These are phyloP conservation scores for Suillus alpinus DNA, from an alignment of 768 basidiomycete species.

Conservation along the genomic window DNA sequence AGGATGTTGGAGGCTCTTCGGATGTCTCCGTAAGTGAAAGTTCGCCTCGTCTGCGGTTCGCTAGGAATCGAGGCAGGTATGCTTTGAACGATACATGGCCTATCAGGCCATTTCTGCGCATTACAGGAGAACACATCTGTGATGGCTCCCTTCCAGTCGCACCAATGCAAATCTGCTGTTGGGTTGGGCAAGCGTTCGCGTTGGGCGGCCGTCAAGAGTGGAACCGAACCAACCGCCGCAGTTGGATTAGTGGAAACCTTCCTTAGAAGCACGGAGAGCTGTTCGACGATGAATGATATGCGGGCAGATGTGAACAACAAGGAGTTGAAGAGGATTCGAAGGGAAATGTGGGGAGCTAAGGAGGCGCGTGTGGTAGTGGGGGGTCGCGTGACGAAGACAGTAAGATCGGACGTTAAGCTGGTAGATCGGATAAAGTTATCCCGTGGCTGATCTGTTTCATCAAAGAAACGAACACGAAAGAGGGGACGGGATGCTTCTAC, in stretches of 20 bases:
- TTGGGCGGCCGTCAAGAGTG: slow-evolving; percentile 74
- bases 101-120: slow-evolving; percentile 73
- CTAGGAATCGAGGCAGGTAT: slow-evolving; percentile 39
- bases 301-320: slow-evolving; percentile 82
- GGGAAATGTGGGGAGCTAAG: slow-evolving; percentile 69
- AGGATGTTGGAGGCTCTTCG: slow-evolving; percentile 84
- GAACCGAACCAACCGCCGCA: slow-evolving; percentile 72
- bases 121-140: slow-evolving; percentile 92
- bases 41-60: slow-evolving; percentile 49
- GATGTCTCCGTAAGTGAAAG: slow-evolving; percentile 79
- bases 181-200: slow-evolving; percentile 75
- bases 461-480: slow-evolving; percentile 96
- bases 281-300: slow-evolving; percentile 78
- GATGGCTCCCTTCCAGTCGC: slow-evolving; percentile 95
- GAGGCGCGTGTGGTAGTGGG: slow-evolving; percentile 65
- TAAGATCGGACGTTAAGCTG: slow-evolving; percentile 86
- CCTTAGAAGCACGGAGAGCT: slow-evolving; percentile 76
- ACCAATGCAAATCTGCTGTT: slow-evolving; percentile 89
- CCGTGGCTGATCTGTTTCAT: slow-evolving; percentile 75
- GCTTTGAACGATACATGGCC: slow-evolving; percentile 87
- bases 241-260: slow-evolving; percentile 68
- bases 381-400: slow-evolving; percentile 80
- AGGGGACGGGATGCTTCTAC: slow-evolving; percentile 54
- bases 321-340: slow-evolving; percentile 92
- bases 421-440: slow-evolving; percentile 78